Percentiles rank a stretch among this genome's conserved stretches.
phyloP scores from a whole-genome alignment of 768 basidiomycete species.

The Suillus decipiens region DNA sequence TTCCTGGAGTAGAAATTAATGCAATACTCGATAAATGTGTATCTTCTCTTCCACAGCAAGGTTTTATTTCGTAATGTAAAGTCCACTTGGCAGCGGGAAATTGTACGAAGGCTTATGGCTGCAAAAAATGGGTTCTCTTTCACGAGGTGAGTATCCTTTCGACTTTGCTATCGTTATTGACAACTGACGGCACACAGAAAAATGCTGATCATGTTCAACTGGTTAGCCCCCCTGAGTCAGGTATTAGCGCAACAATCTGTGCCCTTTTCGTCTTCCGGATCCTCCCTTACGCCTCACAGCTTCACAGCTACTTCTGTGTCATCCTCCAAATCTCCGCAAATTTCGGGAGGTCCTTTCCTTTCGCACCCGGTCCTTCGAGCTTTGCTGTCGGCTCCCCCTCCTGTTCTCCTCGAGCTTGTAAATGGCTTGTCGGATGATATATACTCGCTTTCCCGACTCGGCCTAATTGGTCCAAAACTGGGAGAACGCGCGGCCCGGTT shows the following conservation, averaged over 20 bases:
- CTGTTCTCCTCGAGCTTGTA: constrained; percentile 76
- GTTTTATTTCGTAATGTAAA: constrained; percentile 47
- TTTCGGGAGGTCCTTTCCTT: constrained; percentile 24
- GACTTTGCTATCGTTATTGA: constrained; percentile 9
- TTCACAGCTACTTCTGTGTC: constrained; percentile 19
- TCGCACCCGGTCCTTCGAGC: constrained; percentile 70
- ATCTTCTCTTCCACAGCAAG: constrained; percentile 67
- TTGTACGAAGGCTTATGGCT: constrained; percentile 61
- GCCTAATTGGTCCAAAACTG: constrained; percentile 61
- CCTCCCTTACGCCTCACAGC: constrained; percentile 26
- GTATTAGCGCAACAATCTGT: constrained; percentile 71
- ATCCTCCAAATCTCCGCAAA: constrained; percentile 6
- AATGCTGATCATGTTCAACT: constrained; percentile 80
- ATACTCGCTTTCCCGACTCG: constrained; percentile 72
- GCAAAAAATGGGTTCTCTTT: constrained; percentile 65
- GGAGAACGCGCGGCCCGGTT: constrained; percentile 74
- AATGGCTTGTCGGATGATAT: constrained; percentile 78
- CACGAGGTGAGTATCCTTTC: constrained; percentile 53
- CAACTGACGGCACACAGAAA: constrained; percentile 49
- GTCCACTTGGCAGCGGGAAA: constrained; percentile 53
- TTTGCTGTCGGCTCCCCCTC: constrained; percentile 77
- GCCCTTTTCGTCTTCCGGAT: constrained; percentile 50
- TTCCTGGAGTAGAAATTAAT: constrained; percentile 67
- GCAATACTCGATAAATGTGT: constrained; percentile 79
- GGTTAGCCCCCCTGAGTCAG: constrained; percentile 73